Conservation (phyloP, 345 rosid genomes). For the Sisymbrium altissimum region DNA sequence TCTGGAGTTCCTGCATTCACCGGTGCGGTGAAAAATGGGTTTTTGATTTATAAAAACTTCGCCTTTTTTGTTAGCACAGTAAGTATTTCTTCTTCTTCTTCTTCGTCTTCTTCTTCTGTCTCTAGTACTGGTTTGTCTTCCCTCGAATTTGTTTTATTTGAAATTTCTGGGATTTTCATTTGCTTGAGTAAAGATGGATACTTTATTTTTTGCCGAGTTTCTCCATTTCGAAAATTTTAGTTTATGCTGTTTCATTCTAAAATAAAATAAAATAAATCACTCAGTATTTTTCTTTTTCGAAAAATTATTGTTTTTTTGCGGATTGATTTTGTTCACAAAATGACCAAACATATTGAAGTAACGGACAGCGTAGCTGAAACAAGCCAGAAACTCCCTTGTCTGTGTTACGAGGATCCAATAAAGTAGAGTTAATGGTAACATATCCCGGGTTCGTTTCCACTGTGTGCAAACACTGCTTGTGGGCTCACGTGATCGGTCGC, state of each 20-base stretch:
- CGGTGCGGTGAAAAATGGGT: not conserved
- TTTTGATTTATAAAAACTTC: not conserved
- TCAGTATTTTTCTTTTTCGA: not conserved
- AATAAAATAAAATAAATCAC: no score
- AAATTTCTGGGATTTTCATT: not conserved
- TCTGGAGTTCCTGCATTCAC: constrained; percentile 2
- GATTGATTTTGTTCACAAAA: constrained; percentile 15
- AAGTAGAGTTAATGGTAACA: not conserved
- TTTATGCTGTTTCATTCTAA: constrained; percentile 11
- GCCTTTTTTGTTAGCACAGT: not conserved
- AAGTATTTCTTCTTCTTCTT: not conserved
- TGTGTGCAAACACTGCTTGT: not conserved
- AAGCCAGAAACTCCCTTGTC: constrained; percentile 9
- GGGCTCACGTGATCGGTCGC: not conserved
- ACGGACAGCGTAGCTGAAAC: constrained; percentile 28
- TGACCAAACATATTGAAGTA: constrained; percentile 10
- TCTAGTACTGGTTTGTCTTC: not conserved
- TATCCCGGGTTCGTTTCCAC: not conserved
- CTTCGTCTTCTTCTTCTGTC: not conserved
- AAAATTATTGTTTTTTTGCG: not conserved
- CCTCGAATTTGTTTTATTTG: not conserved
- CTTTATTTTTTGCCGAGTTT: not conserved
- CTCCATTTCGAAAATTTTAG: not conserved
- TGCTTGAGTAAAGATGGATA: not conserved
- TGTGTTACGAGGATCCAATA: not conserved